Evolutionary conservation across 352 stramenopile species (phyloP), one percentile per base, ranked within the genome.

Genomic region (Pythium vanterpoolii): DNA sequence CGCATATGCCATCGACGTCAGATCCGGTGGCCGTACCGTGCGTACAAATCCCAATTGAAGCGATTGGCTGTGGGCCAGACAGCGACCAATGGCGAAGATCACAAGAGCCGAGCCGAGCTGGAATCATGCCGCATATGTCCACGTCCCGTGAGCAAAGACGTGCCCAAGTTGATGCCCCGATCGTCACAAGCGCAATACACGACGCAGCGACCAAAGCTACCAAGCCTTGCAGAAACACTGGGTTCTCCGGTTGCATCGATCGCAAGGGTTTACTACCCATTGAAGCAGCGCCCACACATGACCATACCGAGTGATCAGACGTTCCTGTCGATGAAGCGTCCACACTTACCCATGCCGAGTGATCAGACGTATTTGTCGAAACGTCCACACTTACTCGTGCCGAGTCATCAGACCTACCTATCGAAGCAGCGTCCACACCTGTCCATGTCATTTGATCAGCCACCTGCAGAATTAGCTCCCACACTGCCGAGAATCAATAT

Each of bases 1-100:
- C 79, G 76, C 51, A 86, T 73, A 44, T 89, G 79, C 44, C 45
- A 79, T 5, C 63, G 71, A 2, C 67, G 27, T 14, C 54, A 76
- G 24, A 76, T 87, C 42, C 66, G 66, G 1, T 89, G 79, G 79
- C 69, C 75, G 18, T 86, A 83, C 42, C 55, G 55, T 5, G 33
- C 48, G 18, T 46, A 39, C 36, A 51, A 54, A 31, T n/a, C 40
- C 0, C 13, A 54, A 4, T 27, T 19, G 40, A 24, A 54, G 48
- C 43, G 43, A 3, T 7, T 46, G 5, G 40, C 40, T 4, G 28
- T 18, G 8, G 19, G 34, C 34, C 5, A 16, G 34, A 11, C 31
- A 36, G n/a, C 5, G 5, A 40, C 34, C 10, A 11, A 45, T 5
- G 39, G 18, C 19, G 23, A 50, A 50, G 43, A 30, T 36, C 24